phyloP scores from a whole-genome alignment of 306 rosid genomes.

The Geum urbanum region DNA sequence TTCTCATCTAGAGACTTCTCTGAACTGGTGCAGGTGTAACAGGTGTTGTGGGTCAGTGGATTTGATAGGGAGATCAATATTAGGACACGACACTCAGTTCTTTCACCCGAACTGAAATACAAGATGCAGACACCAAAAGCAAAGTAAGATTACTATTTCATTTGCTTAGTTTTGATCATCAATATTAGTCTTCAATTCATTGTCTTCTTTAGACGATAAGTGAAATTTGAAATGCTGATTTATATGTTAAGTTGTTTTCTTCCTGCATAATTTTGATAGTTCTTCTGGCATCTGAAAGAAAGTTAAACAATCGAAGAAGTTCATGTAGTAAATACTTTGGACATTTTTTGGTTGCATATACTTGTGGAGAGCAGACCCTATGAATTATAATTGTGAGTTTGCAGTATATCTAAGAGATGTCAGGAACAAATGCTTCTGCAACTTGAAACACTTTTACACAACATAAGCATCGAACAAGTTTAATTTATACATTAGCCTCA shows the following conservation, averaged over 20 bases:
- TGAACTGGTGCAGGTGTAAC: conserved; percentile 47
- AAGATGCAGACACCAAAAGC: conserved; percentile 80
- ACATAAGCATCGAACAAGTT: not conserved
- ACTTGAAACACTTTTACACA: not conserved
- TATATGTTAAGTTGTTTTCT: too few species aligned
- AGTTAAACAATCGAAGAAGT: conserved; percentile 1
- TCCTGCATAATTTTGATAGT: not conserved
- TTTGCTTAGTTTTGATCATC: conserved; percentile 5
- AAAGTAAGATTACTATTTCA: conserved; percentile 49
- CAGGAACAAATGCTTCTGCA: conserved; percentile 5
- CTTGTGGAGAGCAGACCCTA: not conserved
- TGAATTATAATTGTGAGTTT: not conserved
- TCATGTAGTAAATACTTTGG: not conserved
- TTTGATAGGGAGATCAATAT: conserved; percentile 30
- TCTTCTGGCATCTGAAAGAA: not conserved
- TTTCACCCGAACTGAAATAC: conserved; percentile 4
- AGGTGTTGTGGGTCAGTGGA: conserved; percentile 61
- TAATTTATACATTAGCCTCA: not conserved
- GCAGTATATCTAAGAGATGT: not conserved
- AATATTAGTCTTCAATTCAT: not conserved
- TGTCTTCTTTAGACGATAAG: not conserved
- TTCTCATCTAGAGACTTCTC: conserved; percentile 40
- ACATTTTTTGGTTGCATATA: not conserved
- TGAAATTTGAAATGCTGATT: not conserved
- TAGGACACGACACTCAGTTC: conserved; percentile 10